These are phyloP conservation scores for Tetracentron sinense DNA, from an alignment of 164 flowering plant species.

Conservation along the genomic window DNA sequence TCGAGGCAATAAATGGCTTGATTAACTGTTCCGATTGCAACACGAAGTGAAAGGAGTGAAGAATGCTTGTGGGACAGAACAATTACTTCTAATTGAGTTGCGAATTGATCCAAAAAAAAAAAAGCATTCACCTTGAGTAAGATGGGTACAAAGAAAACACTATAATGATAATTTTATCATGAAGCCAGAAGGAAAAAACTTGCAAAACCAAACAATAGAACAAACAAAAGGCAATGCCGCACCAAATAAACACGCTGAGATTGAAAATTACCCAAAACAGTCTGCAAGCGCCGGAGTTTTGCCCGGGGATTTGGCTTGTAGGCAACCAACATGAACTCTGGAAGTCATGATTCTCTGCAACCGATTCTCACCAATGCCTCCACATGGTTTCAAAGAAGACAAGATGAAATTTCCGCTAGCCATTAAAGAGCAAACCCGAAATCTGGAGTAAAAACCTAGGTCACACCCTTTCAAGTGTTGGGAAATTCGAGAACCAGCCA, in stretches of 20 bases:
- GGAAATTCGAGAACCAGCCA: constrained; percentile 8
- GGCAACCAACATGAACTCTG: background rate
- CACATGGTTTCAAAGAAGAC: background rate
- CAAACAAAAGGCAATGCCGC: background rate
- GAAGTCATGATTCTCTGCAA: constrained; percentile 2
- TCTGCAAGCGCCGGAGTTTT: constrained; percentile 6
- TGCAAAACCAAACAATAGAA: background rate
- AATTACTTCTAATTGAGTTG: too few species aligned
- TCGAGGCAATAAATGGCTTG: too few species aligned
- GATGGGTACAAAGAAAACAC: too few species aligned
- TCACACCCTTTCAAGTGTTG: constrained; percentile 12
- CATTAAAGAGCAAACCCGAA: background rate
- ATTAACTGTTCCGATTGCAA: too few species aligned
- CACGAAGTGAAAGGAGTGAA: too few species aligned
- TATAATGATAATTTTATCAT: too few species aligned
- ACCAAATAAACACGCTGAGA: background rate
- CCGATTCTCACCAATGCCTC: background rate
- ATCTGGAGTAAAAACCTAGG: constrained; percentile 2
- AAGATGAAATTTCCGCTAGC: background rate
- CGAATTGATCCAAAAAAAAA: too few species aligned
- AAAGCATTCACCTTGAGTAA: too few species aligned
- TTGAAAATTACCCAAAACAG: constrained; percentile 13
- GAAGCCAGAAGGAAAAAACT: background rate
- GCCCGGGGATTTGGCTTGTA: background rate
- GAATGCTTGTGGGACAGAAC: too few species aligned